Base-by-base conservation (phyloP, 1,284 basidiomycete species). In the Trichosporon inkin region DNA sequence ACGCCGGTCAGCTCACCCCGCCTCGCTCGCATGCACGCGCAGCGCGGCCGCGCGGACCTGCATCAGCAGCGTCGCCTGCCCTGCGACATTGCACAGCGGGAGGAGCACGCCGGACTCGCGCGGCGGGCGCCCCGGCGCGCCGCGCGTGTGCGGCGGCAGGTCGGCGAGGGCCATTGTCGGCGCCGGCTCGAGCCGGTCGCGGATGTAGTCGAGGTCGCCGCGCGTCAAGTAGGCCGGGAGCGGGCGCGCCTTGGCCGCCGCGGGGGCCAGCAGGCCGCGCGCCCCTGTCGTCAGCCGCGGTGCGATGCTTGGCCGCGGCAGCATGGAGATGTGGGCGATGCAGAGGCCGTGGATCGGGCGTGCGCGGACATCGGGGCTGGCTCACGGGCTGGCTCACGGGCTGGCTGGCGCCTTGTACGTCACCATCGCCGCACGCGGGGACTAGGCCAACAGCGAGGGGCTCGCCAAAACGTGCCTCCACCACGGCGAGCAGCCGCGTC, bases 11-110 rank as follows among this genome's bases (percentile, higher is more conserved):
- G 53, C 51, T 68, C 60, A 76, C 75, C 73, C 69, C 13, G 68
- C 69, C 62, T 77, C 75, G 13, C 70, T 69, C 4, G 72, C 73
- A 62, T 77, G 75, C 14, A 68, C 66, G 10, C 74, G 58, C 67
- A 77, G 61, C 13, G 55, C 55, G 6, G 64, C 61, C 13, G 68
- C 67, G 20, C 75, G 59, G 0, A 75, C 60, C 58, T 74, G 63
- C 62, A 77, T 63, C 5, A 77, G 58, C 3, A 77, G 53, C 51
- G 71, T 66, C 16, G 75, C 69, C 16, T 54, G 35, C 1, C 61
- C 67, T 8, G 60, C 59, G 20, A 75, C 61, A 55, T 76, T 77
- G 56, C 73, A 67, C 16, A 77, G 63, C 3, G 75, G 75, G 20
- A 77, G 71, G 19, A 77, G 54, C 8, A 77, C 68, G 6, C 70